Evolutionary conservation across 2,329 filamentous ascomycete species (phyloP).

Genomic region (Paecilomyces dactylethromorphus): DNA sequence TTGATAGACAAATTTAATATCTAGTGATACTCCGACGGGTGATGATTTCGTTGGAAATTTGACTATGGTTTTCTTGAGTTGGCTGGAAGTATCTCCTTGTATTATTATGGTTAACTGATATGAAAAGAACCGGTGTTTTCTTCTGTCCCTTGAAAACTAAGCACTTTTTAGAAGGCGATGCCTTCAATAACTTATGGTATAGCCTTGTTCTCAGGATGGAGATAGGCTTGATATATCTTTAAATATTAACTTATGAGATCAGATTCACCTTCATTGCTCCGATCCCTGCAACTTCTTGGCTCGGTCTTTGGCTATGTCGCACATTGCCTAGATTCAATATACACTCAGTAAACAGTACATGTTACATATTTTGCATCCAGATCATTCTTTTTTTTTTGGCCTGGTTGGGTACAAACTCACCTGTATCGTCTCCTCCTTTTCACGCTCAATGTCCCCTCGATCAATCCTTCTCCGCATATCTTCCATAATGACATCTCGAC

Average conservation of each 20-base stretch:
- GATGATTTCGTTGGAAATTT: too few species aligned
- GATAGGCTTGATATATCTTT: too few species aligned
- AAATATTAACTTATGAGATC: not conserved
- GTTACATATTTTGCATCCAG: not conserved
- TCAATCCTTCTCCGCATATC: constrained; percentile 73
- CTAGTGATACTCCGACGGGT: too few species aligned
- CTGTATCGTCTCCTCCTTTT: constrained; percentile 68
- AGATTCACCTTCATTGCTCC: not conserved
- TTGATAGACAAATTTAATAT: too few species aligned
- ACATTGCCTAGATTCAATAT: constrained; percentile 64
- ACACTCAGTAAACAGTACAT: not conserved
- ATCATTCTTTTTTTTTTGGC: not conserved
- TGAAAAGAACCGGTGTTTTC: too few species aligned
- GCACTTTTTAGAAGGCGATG: too few species aligned
- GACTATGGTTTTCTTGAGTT: too few species aligned
- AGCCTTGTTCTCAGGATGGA: too few species aligned
- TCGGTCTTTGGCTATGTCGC: constrained; percentile 78
- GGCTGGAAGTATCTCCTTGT: too few species aligned
- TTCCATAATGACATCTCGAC: constrained; percentile 66
- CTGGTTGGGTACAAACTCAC: constrained; percentile 40
- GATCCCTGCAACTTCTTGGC: constrained; percentile 53
- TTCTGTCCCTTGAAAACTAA: too few species aligned
- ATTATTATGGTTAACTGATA: too few species aligned
- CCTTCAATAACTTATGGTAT: too few species aligned
- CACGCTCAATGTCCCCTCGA: constrained; percentile 57